Evolutionary conservation across 306 rosid species (phyloP).

Genomic region (Trichosanthes cucumerina): DNA sequence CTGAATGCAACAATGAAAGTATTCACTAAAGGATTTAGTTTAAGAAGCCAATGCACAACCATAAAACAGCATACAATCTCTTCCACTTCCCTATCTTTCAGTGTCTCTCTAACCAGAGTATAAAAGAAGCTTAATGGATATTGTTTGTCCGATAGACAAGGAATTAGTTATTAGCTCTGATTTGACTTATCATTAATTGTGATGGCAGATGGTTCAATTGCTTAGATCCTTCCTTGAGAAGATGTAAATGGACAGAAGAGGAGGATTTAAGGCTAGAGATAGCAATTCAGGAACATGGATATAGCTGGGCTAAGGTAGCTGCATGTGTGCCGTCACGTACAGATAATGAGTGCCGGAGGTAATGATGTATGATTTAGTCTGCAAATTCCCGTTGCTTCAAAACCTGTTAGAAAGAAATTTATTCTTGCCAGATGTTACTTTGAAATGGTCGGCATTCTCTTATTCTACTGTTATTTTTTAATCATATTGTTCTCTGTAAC

Average conservation of each 20-base stretch:
- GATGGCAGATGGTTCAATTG: conserved; percentile 69
- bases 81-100: neutral
- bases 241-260: conserved; percentile 69
- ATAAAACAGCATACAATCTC: neutral
- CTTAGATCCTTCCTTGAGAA: conserved; percentile 70
- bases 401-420: neutral
- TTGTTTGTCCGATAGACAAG: neutral
- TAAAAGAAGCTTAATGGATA: neutral
- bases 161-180: neutral
- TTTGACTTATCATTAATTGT: conserved; percentile 18
- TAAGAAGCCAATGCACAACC: neutral
- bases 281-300: conserved; percentile 64
- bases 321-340: conserved; percentile 72
- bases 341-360: conserved; percentile 92
- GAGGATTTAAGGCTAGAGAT: conserved; percentile 67
- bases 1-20: neutral
- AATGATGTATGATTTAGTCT: conserved; percentile 2
- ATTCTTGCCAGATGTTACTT: neutral
- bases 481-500: conserved; percentile 1
- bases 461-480: neutral
- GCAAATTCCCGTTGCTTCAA: neutral
- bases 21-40: neutral
- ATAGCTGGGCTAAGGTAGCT: conserved; percentile 92
- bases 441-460: neutral
- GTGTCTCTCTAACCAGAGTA: neutral